Percentiles rank a stretch among this genome's conserved stretches.
phyloP scores from a whole-genome alignment of 176 grass and related monocot genomes.

The Chloris gayana region DNA sequence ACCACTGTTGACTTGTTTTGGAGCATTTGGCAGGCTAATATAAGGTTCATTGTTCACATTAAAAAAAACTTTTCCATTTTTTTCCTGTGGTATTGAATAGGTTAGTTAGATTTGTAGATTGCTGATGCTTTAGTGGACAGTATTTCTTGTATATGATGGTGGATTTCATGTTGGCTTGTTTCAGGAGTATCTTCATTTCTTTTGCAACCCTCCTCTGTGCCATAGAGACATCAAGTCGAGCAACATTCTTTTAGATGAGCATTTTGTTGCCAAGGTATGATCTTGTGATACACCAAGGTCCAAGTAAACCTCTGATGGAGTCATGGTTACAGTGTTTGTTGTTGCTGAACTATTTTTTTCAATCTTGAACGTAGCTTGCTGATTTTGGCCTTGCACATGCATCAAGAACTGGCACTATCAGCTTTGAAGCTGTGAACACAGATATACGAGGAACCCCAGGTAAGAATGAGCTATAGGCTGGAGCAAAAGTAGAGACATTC shows the following conservation, averaged over 20 bases:
- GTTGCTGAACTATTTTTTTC: neutral
- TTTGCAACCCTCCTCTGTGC: constrained; percentile 95
- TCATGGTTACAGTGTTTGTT: neutral
- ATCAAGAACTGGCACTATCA: constrained; percentile 84
- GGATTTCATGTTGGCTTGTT: constrained; percentile 28
- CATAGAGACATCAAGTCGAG: constrained; percentile 97
- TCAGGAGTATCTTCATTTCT: constrained; percentile 99
- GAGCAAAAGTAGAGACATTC: neutral
- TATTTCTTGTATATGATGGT: neutral
- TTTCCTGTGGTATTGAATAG: neutral
- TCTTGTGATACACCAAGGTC: neutral
- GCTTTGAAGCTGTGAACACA: constrained; percentile 91
- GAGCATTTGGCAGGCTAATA: neutral
- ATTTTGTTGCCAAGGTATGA: constrained; percentile 87
- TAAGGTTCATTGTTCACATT: neutral
- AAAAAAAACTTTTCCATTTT: neutral
- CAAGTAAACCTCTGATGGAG: too few relatives aligned
- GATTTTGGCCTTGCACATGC: constrained; percentile 98
- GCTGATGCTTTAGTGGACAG: neutral
- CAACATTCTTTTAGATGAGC: constrained; percentile 96
- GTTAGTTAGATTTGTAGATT: neutral
- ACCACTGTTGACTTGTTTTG: too few relatives aligned
- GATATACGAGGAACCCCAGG: constrained; percentile 97
- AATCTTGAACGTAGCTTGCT: constrained; percentile 62
- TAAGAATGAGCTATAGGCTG: constrained; percentile 38